A percentile compares a stretch with the other conserved stretches of the same genome.
Conservation (phyloP, 441 rosid species). For the Eruca vesicaria region DNA sequence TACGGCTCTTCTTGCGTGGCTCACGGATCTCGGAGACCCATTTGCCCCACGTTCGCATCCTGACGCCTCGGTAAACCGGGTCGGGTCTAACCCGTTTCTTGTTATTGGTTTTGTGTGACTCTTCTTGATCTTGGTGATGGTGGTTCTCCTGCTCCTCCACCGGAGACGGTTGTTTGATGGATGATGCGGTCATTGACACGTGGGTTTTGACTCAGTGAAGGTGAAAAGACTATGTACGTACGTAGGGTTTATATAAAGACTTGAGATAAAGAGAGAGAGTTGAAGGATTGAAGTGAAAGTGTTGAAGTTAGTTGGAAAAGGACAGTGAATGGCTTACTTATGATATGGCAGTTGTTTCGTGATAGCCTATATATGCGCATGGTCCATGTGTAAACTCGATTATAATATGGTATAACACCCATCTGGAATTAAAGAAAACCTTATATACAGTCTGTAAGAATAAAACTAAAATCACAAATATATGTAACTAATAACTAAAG, state of each 20-base stretch:
- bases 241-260: constrained; percentile 30
- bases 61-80: constrained; percentile 61
- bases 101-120: constrained; percentile 8
- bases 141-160: not conserved
- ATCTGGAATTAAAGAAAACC: not conserved
- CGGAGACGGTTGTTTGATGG: constrained; percentile 2
- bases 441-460: too few relatives aligned
- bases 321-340: constrained; percentile 28
- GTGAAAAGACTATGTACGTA: not conserved
- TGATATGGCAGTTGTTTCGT: not conserved
- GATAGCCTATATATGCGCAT: not conserved
- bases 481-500: too few relatives aligned
- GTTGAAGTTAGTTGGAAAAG: constrained; percentile 16
- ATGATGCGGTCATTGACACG: constrained; percentile 23
- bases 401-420: not conserved
- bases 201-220: constrained; percentile 24
- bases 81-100: constrained; percentile 35
- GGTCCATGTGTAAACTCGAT: not conserved
- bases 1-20: constrained; percentile 71
- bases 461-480: too few relatives aligned
- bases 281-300: not conserved
- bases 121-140: constrained; percentile 6
- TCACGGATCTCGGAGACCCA: constrained; percentile 88
- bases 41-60: constrained; percentile 77
- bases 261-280: not conserved